Percentiles rank a stretch among this genome's conserved stretches.
phyloP scores from a whole-genome alignment of 441 rosid species.

The Eruca vesicaria region DNA sequence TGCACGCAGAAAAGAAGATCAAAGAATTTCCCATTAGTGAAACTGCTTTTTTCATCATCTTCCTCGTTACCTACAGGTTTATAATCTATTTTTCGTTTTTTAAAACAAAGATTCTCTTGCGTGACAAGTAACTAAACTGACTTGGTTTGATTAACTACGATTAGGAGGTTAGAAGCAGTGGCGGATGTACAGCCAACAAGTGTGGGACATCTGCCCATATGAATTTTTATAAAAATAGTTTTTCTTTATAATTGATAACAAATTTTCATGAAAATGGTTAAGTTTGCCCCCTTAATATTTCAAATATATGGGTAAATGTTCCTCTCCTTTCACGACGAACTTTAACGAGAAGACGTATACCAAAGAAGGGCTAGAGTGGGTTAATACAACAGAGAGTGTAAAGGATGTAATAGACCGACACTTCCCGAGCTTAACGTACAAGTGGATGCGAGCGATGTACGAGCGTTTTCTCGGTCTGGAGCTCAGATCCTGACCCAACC shows the following conservation, averaged over 20 bases:
- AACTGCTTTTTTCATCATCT: constrained; percentile 61
- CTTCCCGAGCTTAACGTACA: constrained; percentile 48
- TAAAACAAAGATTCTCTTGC: constrained; percentile 11
- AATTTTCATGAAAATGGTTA: no score
- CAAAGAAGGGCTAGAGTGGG: constrained; percentile 61
- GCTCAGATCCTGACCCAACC: constrained; percentile 39
- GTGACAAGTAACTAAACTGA: neutral
- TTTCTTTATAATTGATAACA: no score
- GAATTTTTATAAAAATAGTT: no score
- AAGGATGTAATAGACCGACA: constrained; percentile 63
- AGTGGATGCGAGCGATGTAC: constrained; percentile 69
- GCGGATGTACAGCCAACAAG: no score
- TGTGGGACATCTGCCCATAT: no score
- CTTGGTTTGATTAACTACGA: neutral
- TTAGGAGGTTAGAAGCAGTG: constrained; percentile 72
- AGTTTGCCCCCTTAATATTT: no score
- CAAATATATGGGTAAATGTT: no score
- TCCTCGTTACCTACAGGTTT: constrained; percentile 57
- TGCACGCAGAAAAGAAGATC: constrained; percentile 71
- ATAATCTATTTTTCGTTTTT: no score
- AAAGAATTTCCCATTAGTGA: constrained; percentile 76
- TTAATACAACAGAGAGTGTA: constrained; percentile 55
- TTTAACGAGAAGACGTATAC: constrained; percentile 55
- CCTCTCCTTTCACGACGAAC: constrained; percentile 62
- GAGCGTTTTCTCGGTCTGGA: constrained; percentile 67